Evolutionary conservation across 306 rosid species (phyloP).

Genomic region (Amphicarpaea edgeworthii): DNA sequence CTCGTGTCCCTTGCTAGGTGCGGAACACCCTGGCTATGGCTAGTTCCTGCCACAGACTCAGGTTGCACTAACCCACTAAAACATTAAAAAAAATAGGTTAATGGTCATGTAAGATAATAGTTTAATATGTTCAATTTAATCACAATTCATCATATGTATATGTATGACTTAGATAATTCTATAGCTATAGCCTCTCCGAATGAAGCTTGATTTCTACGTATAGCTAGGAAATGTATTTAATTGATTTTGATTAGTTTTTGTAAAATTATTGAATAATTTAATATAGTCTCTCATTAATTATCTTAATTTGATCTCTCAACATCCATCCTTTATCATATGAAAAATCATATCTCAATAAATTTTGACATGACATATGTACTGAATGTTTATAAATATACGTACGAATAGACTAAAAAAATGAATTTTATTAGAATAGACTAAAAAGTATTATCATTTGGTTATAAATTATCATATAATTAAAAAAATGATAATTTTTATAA

Average conservation of each 20-base stretch:
- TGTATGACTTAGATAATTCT: too few relatives aligned
- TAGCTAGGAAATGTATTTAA: too few relatives aligned
- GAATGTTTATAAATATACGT: background rate
- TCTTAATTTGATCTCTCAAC: too few relatives aligned
- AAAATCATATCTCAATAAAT: background rate
- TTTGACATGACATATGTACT: background rate
- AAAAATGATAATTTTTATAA: background rate
- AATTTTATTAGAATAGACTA: background rate
- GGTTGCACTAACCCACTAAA: background rate
- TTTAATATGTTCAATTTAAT: too few relatives aligned
- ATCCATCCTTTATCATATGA: too few relatives aligned
- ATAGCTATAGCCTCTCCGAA: too few relatives aligned
- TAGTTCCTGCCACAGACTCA: background rate
- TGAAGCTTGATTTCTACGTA: too few relatives aligned
- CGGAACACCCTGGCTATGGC: slow-evolving; percentile 43
- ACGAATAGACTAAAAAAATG: background rate
- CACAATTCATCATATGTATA: too few relatives aligned
- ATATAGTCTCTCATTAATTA: too few relatives aligned
- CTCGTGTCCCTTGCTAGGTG: slow-evolving; percentile 54
- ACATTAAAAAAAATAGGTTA: too few relatives aligned
- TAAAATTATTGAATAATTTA: too few relatives aligned
- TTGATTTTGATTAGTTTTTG: too few relatives aligned
- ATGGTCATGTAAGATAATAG: background rate
- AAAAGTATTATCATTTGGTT: background rate
- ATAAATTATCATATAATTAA: background rate